Conservation (phyloP, 106 monocot species). For the Platanthera zijinensis region DNA sequence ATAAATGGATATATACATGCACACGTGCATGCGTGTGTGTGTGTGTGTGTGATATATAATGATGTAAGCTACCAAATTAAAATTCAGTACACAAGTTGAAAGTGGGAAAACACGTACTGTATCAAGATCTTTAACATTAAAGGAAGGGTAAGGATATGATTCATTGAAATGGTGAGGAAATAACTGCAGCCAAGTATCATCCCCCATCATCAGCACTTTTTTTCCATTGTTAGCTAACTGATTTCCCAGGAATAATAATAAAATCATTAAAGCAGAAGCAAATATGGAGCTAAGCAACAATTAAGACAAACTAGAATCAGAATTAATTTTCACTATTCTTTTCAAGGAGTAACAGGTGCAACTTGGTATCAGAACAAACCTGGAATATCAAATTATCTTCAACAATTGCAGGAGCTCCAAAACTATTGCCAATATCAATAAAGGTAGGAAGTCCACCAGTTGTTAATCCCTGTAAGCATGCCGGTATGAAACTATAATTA, state of each 20-base stretch:
- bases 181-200: slow-evolving; percentile 93
- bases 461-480: slow-evolving; percentile 51
- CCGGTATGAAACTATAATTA: neutral
- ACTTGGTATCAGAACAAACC: slow-evolving; percentile 32
- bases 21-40: no score
- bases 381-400: slow-evolving; percentile 94
- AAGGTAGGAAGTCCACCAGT: slow-evolving; percentile 99
- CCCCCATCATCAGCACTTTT: slow-evolving; percentile 93
- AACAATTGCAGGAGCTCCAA: slow-evolving; percentile 91
- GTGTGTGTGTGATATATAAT: no score
- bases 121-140: slow-evolving; percentile 99
- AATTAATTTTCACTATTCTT: slow-evolving; percentile 4
- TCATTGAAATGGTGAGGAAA: slow-evolving; percentile 76
- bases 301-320: neutral
- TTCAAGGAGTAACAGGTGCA: neutral
- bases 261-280: neutral
- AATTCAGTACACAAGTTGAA: neutral
- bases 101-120: slow-evolving; percentile 41
- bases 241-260: neutral
- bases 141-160: slow-evolving; percentile 88
- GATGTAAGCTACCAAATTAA: neutral
- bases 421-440: slow-evolving; percentile 97
- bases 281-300: neutral
- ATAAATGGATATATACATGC: no score
- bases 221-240: slow-evolving; percentile 85